Evolutionary conservation across 2,329 filamentous ascomycete species (phyloP).

Genomic region (Trichoderma citrinoviride): DNA sequence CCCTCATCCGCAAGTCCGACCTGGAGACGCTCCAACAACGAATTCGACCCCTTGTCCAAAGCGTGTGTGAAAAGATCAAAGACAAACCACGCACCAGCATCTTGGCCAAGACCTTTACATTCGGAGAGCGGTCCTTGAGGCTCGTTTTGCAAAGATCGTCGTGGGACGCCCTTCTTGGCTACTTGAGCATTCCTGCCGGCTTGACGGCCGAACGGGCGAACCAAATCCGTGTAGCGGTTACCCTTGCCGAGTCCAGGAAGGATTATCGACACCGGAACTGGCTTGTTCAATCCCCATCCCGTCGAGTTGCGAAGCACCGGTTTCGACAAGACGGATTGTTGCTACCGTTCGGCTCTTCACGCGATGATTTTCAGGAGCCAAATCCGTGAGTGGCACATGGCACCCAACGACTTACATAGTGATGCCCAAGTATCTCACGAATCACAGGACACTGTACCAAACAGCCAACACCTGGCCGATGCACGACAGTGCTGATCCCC

Average conservation of each 20-base stretch:
- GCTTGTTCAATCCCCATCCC: background rate
- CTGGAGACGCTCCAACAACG: slow-evolving; percentile 13
- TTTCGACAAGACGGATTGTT: slow-evolving; percentile 5
- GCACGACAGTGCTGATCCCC: background rate
- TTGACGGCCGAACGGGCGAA: background rate
- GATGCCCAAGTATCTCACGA: background rate
- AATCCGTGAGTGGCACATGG: slow-evolving; percentile 6
- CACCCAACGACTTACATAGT: background rate
- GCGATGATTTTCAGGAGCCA: background rate
- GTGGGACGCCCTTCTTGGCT: background rate
- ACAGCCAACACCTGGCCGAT: background rate
- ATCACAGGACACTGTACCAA: background rate
- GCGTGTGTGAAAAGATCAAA: background rate
- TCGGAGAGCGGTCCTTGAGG: background rate
- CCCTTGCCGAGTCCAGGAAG: background rate
- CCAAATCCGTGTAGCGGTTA: background rate
- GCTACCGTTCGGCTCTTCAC: background rate
- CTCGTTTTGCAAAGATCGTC: background rate
- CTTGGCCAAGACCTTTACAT: background rate
- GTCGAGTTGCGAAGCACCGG: background rate
- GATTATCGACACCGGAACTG: background rate
- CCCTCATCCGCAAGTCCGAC: slow-evolving; percentile 20
- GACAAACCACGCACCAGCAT: background rate
- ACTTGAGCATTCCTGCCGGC: background rate
- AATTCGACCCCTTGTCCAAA: background rate